phyloP scores from a whole-genome alignment of 2,329 filamentous ascomycete species.

The Rutstroemia sp. region DNA sequence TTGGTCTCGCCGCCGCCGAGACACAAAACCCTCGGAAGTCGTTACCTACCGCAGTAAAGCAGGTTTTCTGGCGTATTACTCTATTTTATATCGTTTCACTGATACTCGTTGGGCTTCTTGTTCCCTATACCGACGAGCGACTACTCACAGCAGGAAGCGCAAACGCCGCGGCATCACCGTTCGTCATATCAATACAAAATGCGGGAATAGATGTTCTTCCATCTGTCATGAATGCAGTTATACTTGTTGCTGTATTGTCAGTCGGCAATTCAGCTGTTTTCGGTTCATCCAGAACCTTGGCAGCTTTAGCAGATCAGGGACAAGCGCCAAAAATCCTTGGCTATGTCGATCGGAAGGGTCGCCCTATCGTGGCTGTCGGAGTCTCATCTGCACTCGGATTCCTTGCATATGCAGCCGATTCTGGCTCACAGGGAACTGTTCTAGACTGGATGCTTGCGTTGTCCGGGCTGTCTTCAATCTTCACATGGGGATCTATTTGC shows the following conservation, averaged over 20 bases:
- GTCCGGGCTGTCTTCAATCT: constrained; percentile 54
- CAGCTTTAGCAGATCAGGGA: constrained; percentile 50
- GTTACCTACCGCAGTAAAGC: constrained; percentile 44
- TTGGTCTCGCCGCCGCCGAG: constrained; percentile 46
- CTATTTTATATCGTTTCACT: constrained; percentile 46
- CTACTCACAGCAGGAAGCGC: constrained; percentile 32
- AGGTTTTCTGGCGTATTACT: constrained; percentile 47
- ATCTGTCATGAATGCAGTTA: constrained; percentile 52
- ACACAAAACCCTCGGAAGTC: constrained; percentile 40
- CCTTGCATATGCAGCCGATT: constrained; percentile 43
- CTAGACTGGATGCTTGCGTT: constrained; percentile 60
- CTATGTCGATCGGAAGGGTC: constrained; percentile 50
- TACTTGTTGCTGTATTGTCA: constrained; percentile 50
- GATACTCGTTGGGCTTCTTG: constrained; percentile 43
- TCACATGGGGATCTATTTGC: constrained; percentile 56
- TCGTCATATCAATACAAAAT: constrained; percentile 49
- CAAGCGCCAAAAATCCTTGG: constrained; percentile 50
- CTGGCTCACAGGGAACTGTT: constrained; percentile 39
- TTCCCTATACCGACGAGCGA: constrained; percentile 36
- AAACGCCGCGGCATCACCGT: constrained; percentile 39
- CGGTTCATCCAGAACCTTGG: constrained; percentile 51
- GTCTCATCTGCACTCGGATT: constrained; percentile 32
- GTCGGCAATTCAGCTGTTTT: constrained; percentile 54
- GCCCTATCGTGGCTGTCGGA: constrained; percentile 45
- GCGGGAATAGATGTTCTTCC: constrained; percentile 45